Percentiles rank a stretch among this genome's conserved stretches.
Evolutionary conservation across 2,329 filamentous ascomycete species (phyloP).

Genomic region (Chaetomium strumarium): DNA sequence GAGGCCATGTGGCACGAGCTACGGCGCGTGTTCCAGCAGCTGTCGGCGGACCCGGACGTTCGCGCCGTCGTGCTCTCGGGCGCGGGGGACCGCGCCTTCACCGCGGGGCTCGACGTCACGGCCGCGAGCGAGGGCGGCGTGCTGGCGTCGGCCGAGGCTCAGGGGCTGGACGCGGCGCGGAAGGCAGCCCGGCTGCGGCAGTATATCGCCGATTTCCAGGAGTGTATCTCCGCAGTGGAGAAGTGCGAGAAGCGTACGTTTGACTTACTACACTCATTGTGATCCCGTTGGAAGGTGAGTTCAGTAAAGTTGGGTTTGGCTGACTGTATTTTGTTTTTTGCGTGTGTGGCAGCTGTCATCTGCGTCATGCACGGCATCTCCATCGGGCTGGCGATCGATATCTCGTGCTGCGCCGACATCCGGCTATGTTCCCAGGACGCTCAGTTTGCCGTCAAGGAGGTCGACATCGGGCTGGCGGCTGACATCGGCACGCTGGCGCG

Average conservation of each 20-base stretch:
- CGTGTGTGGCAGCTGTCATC: constrained; percentile 58
- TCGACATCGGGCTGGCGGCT: constrained; percentile 74
- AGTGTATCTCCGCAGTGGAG: constrained; percentile 68
- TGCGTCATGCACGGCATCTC: constrained; percentile 73
- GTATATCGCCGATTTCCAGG: constrained; percentile 75
- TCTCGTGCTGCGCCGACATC: constrained; percentile 64
- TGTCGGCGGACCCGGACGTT: constrained; percentile 66
- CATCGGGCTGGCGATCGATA: constrained; percentile 72
- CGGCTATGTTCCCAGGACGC: constrained; percentile 56
- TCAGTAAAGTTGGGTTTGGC: background rate
- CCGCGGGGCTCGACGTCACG: constrained; percentile 76
- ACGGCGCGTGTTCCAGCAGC: constrained; percentile 60
- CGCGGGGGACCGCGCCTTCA: constrained; percentile 78
- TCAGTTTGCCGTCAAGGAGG: constrained; percentile 69
- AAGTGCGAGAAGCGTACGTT: constrained; percentile 76
- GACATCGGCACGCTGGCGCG: constrained; percentile 71
- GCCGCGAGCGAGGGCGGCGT: constrained; percentile 53
- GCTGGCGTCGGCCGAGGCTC: constrained; percentile 29
- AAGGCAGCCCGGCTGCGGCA: constrained; percentile 56
- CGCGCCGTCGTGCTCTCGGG: constrained; percentile 75
- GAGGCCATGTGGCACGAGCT: constrained; percentile 84
- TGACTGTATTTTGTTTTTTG: background rate
- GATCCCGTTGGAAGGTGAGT: background rate
- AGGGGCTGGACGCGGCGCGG: constrained; percentile 54
- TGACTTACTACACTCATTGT: background rate